Percentiles rank a stretch among this genome's conserved stretches.
phyloP scores from a whole-genome alignment of 2,329 filamentous ascomycete species.

The Microdochium paspali region DNA sequence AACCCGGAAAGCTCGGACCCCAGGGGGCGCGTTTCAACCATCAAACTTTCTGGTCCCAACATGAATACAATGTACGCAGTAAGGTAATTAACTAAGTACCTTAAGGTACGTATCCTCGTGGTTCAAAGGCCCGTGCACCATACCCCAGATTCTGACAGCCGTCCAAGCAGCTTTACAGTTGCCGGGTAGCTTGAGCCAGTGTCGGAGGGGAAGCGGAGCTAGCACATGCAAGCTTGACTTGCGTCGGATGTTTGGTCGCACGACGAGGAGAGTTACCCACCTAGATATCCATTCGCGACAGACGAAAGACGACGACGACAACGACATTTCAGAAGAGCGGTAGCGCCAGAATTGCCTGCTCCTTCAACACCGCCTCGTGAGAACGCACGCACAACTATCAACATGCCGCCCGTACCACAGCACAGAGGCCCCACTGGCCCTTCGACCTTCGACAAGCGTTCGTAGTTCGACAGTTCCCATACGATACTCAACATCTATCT shows the following conservation, averaged over 20 bases:
- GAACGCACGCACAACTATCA: background rate
- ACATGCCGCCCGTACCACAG: constrained; percentile 48
- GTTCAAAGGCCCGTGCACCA: background rate
- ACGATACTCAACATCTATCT: background rate
- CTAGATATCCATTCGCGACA: background rate
- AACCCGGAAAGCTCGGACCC: too few relatives aligned
- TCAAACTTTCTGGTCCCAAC: too few relatives aligned
- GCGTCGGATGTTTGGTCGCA: background rate
- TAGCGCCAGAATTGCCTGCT: constrained; percentile 1
- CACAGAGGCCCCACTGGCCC: constrained; percentile 44
- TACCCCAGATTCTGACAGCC: background rate
- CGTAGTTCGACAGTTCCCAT: constrained; percentile 12
- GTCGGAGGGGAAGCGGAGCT: background rate
- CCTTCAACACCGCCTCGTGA: constrained; percentile 4
- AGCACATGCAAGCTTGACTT: background rate
- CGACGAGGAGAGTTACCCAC: too few relatives aligned
- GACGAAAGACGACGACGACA: background rate
- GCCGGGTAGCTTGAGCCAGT: background rate
- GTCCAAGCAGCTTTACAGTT: background rate
- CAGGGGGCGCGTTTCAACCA: too few relatives aligned
- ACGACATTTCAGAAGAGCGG: too few relatives aligned
- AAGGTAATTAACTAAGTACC: too few relatives aligned
- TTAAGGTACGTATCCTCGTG: background rate
- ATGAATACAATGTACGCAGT: too few relatives aligned
- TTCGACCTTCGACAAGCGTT: constrained; percentile 65